Base-by-base conservation (phyloP, 257 asterid genomes). In the Datura wrightii region DNA sequence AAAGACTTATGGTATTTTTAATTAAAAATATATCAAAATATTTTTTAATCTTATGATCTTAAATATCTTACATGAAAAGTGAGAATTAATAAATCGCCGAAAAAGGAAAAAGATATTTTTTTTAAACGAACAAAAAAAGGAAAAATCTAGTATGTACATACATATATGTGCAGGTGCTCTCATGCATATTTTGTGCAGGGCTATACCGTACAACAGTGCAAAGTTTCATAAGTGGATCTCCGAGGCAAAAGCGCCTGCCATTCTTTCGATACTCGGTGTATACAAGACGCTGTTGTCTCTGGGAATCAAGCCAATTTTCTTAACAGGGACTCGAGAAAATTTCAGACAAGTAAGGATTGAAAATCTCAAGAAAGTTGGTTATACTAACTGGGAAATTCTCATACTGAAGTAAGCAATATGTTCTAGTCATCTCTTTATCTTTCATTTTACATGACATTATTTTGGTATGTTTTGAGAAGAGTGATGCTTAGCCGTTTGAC, bases 341-440 rank as follows among this genome's bases (percentile, higher is more conserved):
- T 84, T 63, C 71, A 62, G 2, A 72, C 83, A 84, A 9, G 44
- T 67, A 6, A 88, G 91, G 60, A 63, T 11, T 2, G 1, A 6
- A 18, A 92, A 92, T 85, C 54, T 93, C 65, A 71, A 86, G 6
- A 63, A 44, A 19, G 91, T 83, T 44, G 95, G 97, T 34, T 88
- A 83, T 37, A 11, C 0, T 46, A 48, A 59, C 0, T 88, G 90
- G 88, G 82, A 63, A 59, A 74, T 4, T 56, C 87, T 88, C n/a
- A 63, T 85, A 39, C 87, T 88, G 14, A 88, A 76, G 90, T 88
- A 85, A 66, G 78, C 8, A 41, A 37, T 69, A 41, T 3, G 6
- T 14, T 15, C 13, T 60, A 3, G 14, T 60, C 10, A 46, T 15
- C 67, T 19, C 36, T 10, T 19, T n/a, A 13, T 19, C 19, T 60